A percentile compares a stretch with the other conserved stretches of the same genome.
Evolutionary conservation across 2,329 filamentous ascomycete species (phyloP).

Genomic region (Penicillium rolfsii): DNA sequence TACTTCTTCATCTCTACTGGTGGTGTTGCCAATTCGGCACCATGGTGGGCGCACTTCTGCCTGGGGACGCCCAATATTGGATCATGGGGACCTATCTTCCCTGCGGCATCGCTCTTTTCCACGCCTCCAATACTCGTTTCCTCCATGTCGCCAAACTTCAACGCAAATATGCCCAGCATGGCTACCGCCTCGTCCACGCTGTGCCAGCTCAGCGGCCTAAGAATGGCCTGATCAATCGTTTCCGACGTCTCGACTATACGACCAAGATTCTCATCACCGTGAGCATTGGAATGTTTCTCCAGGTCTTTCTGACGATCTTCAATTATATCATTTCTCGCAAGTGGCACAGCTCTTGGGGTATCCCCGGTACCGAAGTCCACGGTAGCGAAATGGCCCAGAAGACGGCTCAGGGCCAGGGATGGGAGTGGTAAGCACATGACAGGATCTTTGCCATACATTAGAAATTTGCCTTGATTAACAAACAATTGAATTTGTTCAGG

Average conservation of each 20-base stretch:
- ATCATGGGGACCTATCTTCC: slow-evolving; percentile 69
- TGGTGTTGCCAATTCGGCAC: slow-evolving; percentile 40
- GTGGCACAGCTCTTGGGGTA: slow-evolving; percentile 27
- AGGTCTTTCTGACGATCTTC: slow-evolving; percentile 41
- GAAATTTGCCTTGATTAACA: neutral
- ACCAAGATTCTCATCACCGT: slow-evolving; percentile 45
- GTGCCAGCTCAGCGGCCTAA: slow-evolving; percentile 12
- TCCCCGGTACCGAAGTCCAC: slow-evolving; percentile 58
- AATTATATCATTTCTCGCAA: slow-evolving; percentile 57
- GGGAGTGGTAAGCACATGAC: slow-evolving; percentile 61
- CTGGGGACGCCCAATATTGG: slow-evolving; percentile 64
- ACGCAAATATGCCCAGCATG: slow-evolving; percentile 45
- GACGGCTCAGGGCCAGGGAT: slow-evolving; percentile 54
- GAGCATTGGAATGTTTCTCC: slow-evolving; percentile 56
- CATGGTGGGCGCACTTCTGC: slow-evolving; percentile 43
- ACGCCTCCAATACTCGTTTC: slow-evolving; percentile 65
- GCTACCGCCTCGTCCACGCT: slow-evolving; percentile 9
- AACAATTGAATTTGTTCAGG: slow-evolving; percentile 10
- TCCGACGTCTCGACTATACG: slow-evolving; percentile 33
- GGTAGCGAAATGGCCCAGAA: slow-evolving; percentile 48
- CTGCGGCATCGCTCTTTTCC: slow-evolving; percentile 67
- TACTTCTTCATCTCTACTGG: slow-evolving; percentile 46
- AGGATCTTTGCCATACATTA: too few species aligned
- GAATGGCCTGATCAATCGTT: slow-evolving; percentile 27
- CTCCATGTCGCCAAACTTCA: slow-evolving; percentile 62